These are phyloP conservation scores for Nitzschia sp. DNA, from an alignment of 108 stramenopile genomes.

Conservation along the genomic window DNA sequence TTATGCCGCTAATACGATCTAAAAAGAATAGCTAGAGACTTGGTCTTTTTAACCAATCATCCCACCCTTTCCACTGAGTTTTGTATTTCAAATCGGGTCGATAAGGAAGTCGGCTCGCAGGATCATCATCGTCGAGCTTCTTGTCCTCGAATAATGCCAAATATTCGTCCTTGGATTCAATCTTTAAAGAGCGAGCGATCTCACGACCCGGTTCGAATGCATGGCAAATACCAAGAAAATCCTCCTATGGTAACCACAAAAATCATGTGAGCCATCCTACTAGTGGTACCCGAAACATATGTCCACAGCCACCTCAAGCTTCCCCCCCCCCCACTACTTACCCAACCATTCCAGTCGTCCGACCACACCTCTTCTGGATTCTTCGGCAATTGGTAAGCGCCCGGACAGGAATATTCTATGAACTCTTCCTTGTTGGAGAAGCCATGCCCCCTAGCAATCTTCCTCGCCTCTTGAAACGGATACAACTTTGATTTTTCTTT, in stretches of 20 bases:
- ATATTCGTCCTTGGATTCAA: constrained; percentile 51
- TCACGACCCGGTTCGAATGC: constrained; percentile 41
- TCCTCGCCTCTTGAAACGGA: constrained; percentile 64
- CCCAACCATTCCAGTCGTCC: constrained; percentile 70
- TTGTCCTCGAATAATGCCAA: constrained; percentile 22
- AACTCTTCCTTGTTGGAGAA: constrained; percentile 63
- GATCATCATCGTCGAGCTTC: constrained; percentile 47
- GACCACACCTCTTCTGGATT: constrained; percentile 67
- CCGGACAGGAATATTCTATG: constrained; percentile 63
- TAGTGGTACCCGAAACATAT: too few species aligned
- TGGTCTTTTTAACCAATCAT: constrained; percentile 48
- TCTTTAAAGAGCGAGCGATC: constrained; percentile 34
- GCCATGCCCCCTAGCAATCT: constrained; percentile 65
- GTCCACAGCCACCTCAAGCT: too few species aligned
- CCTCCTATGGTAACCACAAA: too few species aligned
- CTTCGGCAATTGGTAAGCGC: constrained; percentile 75
- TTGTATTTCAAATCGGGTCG: constrained; percentile 71
- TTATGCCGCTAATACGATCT: constrained; percentile 10
- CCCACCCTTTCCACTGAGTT: constrained; percentile 61
- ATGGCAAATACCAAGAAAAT: constrained; percentile 56
- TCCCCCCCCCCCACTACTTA: too few species aligned
- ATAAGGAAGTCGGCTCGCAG: constrained; percentile 53
- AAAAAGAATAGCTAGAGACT: not conserved
- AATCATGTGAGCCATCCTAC: too few species aligned
- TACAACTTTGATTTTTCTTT: constrained; percentile 32